These are phyloP conservation scores for Acidiella bohemica DNA, from an alignment of 495 filamentous ascomycete genomes.

Conservation along the genomic window DNA sequence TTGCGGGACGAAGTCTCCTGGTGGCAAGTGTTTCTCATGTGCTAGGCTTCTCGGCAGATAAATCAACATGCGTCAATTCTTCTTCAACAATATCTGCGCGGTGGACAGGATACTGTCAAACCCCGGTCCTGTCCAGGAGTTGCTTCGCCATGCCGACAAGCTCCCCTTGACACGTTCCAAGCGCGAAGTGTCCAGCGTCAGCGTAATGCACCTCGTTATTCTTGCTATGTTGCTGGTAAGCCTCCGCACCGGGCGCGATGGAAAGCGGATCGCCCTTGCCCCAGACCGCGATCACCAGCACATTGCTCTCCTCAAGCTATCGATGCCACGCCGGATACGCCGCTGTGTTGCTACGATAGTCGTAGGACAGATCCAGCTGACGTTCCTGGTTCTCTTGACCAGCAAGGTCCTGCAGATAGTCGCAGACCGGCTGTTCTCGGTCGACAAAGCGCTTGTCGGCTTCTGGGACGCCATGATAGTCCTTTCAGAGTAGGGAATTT, in stretches of 20 bases:
- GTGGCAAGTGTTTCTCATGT: no score
- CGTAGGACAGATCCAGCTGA: slow-evolving; percentile 46
- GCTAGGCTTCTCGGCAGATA: no score
- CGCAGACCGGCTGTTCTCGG: slow-evolving; percentile 39
- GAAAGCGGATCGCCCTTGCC: slow-evolving; percentile 49
- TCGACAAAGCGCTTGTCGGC: slow-evolving; percentile 28
- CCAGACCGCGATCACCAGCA: slow-evolving; percentile 49
- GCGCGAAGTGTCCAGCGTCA: slow-evolving; percentile 51
- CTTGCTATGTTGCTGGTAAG: slow-evolving; percentile 42
- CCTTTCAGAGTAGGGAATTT: slow-evolving; percentile 47
- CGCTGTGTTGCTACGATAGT: slow-evolving; percentile 42
- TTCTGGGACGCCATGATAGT: slow-evolving; percentile 33
- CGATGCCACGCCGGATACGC: slow-evolving; percentile 47
- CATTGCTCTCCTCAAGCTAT: slow-evolving; percentile 40
- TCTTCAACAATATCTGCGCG: no score
- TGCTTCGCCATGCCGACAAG: slow-evolving; percentile 37
- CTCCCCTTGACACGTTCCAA: slow-evolving; percentile 39
- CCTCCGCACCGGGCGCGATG: slow-evolving; percentile 43
- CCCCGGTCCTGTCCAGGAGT: no score
- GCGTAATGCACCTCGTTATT: slow-evolving; percentile 39
- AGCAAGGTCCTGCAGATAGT: slow-evolving; percentile 25
- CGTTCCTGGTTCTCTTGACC: slow-evolving; percentile 40
- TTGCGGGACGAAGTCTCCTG: no score
- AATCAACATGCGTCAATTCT: no score
- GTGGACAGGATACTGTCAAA: no score